Conservation (phyloP, 202 grass and related monocot species). For the Panicum virgatum region DNA sequence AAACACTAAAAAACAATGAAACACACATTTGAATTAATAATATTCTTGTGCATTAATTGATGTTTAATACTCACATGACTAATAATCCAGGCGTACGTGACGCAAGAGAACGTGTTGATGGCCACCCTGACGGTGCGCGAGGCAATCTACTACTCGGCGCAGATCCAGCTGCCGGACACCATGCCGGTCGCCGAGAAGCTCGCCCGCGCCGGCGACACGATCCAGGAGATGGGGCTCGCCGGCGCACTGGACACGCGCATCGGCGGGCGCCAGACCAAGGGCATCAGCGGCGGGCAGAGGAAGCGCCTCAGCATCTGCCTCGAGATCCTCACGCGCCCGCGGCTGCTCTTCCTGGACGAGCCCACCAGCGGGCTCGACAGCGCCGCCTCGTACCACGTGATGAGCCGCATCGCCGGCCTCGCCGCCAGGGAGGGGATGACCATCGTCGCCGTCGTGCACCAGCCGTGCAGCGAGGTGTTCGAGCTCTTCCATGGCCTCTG, state of each 20-base stretch:
- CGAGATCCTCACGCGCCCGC: conserved; percentile 58
- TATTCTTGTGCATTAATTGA: too few relatives aligned
- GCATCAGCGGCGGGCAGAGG: conserved; percentile 65
- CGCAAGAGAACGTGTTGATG: conserved; percentile 68
- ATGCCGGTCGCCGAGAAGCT: conserved; percentile 52
- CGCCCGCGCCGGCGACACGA: conserved; percentile 48
- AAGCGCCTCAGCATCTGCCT: conserved; percentile 71
- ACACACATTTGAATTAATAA: background rate
- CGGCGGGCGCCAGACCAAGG: conserved; percentile 54
- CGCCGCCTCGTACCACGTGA: conserved; percentile 67
- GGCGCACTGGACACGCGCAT: conserved; percentile 49
- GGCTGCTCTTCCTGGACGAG: conserved; percentile 70
- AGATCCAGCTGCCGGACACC: conserved; percentile 64
- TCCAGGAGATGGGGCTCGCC: conserved; percentile 60
- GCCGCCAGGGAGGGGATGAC: conserved; percentile 54
- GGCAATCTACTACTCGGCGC: conserved; percentile 65
- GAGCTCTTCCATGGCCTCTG: conserved; percentile 63
- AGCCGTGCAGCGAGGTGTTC: conserved; percentile 65
- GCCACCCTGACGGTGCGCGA: conserved; percentile 61
- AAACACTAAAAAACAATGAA: too few relatives aligned
- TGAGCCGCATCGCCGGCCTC: conserved; percentile 46
- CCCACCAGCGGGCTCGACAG: conserved; percentile 75
- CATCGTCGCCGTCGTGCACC: conserved; percentile 56
- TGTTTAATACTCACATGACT: too few relatives aligned
- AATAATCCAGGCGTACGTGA: conserved; percentile 59